phyloP scores from a whole-genome alignment of 495 filamentous ascomycete species.

The Mytilinidion resinicola region DNA sequence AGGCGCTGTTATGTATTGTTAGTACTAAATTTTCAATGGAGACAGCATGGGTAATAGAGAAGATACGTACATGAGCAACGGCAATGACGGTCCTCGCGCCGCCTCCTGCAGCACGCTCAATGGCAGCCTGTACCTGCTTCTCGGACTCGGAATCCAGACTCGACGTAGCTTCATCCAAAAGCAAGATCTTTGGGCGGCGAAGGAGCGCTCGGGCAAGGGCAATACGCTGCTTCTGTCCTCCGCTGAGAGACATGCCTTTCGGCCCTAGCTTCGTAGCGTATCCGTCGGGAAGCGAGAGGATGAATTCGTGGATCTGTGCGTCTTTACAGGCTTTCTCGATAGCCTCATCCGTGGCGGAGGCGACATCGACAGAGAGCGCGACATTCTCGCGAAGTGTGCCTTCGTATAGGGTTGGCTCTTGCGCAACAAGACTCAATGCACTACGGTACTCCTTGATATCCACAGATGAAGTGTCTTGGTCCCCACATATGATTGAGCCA shows the following conservation, averaged over 20 bases:
- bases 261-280: conserved; percentile 70
- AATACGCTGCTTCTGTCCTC: conserved; percentile 80
- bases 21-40: background rate
- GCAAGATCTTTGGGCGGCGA: conserved; percentile 61
- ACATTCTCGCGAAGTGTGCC: conserved; percentile 32
- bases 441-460: conserved; percentile 22
- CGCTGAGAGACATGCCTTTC: conserved; percentile 71
- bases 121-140: conserved; percentile 73
- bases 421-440: conserved; percentile 24
- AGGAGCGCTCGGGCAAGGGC: conserved; percentile 70
- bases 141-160: conserved; percentile 77
- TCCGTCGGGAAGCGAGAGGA: conserved; percentile 51
- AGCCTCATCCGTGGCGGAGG: conserved; percentile 19
- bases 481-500: conserved; percentile 22
- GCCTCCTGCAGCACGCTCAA: conserved; percentile 41
- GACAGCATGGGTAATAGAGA: too few relatives aligned
- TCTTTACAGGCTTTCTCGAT: conserved; percentile 27
- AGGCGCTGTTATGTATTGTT: conserved; percentile 13
- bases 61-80: conserved; percentile 24
- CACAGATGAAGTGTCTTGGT: conserved; percentile 21
- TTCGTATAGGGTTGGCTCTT: conserved; percentile 34
- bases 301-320: conserved; percentile 33
- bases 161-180: conserved; percentile 79
- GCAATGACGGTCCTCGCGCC: conserved; percentile 25
- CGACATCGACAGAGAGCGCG: conserved; percentile 21